These are phyloP conservation scores for Periglandula ipomoeae DNA, from an alignment of 2,329 filamentous ascomycete species.

Conservation along the genomic window DNA sequence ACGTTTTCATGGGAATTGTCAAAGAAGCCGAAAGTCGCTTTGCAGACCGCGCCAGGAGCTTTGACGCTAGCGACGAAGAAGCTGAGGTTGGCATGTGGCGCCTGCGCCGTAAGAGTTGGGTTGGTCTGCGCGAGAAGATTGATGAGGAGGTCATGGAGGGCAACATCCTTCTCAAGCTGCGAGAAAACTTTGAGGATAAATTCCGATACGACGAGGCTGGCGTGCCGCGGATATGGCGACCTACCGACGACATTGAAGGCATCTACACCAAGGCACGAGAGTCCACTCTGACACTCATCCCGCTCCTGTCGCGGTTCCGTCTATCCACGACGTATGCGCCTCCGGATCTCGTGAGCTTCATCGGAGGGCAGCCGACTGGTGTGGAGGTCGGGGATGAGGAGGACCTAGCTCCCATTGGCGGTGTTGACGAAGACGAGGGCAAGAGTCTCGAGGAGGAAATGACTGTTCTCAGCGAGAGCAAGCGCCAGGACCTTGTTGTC, in stretches of 20 bases:
- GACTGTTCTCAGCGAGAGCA: constrained; percentile 83
- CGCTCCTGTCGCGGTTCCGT: constrained; percentile 76
- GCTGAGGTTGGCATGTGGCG: constrained; percentile 90
- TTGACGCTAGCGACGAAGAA: constrained; percentile 85
- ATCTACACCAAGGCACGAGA: constrained; percentile 88
- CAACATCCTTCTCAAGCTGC: constrained; percentile 86
- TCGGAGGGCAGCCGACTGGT: constrained; percentile 67
- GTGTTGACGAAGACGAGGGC: constrained; percentile 88
- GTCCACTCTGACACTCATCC: constrained; percentile 84
- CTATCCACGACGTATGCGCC: constrained; percentile 64
- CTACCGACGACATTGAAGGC: constrained; percentile 93
- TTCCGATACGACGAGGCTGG: constrained; percentile 95
- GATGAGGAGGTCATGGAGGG: constrained; percentile 98
- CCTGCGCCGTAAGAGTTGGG: constrained; percentile 88
- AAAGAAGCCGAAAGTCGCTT: constrained; percentile 79
- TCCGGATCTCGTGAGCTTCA: constrained; percentile 76
- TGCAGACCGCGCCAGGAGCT: constrained; percentile 80
- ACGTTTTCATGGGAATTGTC: constrained; percentile 71
- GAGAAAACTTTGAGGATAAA: constrained; percentile 98
- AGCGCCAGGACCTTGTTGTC: constrained; percentile 83
- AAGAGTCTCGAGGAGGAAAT: constrained; percentile 95
- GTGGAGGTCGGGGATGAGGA: constrained; percentile 81
- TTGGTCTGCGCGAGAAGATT: constrained; percentile 77
- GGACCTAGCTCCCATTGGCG: constrained; percentile 79
- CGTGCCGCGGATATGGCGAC: constrained; percentile 93